Evolutionary conservation across 495 filamentous ascomycete genomes (phyloP), one percentile per base, ranked within the genome.

Genomic region (Patellaria atrata): DNA sequence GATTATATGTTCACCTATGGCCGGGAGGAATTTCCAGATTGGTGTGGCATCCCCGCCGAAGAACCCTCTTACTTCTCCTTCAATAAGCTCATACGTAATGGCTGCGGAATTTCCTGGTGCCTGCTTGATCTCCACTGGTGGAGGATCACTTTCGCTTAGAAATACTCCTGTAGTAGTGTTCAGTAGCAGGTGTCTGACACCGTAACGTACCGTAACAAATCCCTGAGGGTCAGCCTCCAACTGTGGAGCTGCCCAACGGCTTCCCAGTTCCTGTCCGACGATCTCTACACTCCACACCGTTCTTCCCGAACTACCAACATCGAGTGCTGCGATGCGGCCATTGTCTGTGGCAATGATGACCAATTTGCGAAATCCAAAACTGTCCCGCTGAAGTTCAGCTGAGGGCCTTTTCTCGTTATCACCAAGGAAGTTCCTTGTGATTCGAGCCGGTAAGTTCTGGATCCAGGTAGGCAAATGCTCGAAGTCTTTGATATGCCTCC

Each of bases 331-430:
- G 5, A 96, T 55, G 33, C 80, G 72, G 6, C 87, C 87, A 36
- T 71, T 72, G 38, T 73, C 65, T 5, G 87, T 94, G 5, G 82
- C 86, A 27, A 91, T 64, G 41, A 94, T 63, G 5, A 78, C 69
- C 21, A 87, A 59, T 55, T 91, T 93, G 40, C 75, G 70, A 50
- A 93, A 81, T 18, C 87, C 89, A 52, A 94, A 96, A 50, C 68
- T 73, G 50, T 94, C 82, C 9, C 77, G 60, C 9, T 64, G 60
- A 21, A 77, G 60, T 11, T 70, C 74, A 24, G 65, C 63, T n/a
- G 67, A 63, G 3, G 63, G 52, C 4, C 39, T 33, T 5, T 52
- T 52, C 3, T 41, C 43, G 6, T 52, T 53, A 1, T 60, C 65
- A 28, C 68, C 70, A 16, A 80, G 31, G n/a, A 92, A 64, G 41